Base-by-base conservation (phyloP, 352 stramenopile genomes). In the Phytophthora crassamura region DNA sequence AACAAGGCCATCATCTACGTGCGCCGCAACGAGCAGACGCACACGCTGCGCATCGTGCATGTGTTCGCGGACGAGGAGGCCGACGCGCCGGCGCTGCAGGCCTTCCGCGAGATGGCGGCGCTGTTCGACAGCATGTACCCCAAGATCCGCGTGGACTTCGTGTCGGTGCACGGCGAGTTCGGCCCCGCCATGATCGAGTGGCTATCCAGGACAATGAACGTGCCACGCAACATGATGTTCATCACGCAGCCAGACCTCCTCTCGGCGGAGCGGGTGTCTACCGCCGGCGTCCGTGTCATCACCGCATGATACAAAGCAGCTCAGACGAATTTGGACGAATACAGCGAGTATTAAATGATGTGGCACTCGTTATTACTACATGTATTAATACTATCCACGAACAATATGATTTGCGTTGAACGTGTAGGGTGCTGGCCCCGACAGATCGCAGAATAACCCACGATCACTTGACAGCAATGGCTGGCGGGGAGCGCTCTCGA, bases 11-110 rank as follows among this genome's bases (percentile, higher is more conserved):
- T n/a, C n/a, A n/a, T n/a, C n/a, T n/a, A n/a, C n/a, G n/a, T n/a
- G 72, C 88, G 88, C 50, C 87, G 90, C 56, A 98, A 98, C 78
- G 86, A 95, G 62, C 91, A 98, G 78, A 98, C 89, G 14, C 80
- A 86, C 64, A 92, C 85, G 50, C 65, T 98, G 33, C 89, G 92
- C 49, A 85, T 98, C 35, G 90, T 98, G 36, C 93, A 98, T 77
- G 63, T 71, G 48, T 71, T 71, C 5, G 18, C 50, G 25, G 56
- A 71, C 18, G 59, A 64, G 36, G 63, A 66, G 35, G 56, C 47
- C 4, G 56, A 49, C 22, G 55, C 48, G 12, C 34, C 48, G 34
- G 48, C 66, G 20, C 50, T 78, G n/a, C 4, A 43, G 3, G 34
- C 64, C 4, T 72, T 84, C 50, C 57, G 65, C 18, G 57, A 77